Percentiles rank a stretch among this genome's conserved stretches.
phyloP scores from a whole-genome alignment of 1,284 basidiomycete species.

The Irpex rosettiformis region DNA sequence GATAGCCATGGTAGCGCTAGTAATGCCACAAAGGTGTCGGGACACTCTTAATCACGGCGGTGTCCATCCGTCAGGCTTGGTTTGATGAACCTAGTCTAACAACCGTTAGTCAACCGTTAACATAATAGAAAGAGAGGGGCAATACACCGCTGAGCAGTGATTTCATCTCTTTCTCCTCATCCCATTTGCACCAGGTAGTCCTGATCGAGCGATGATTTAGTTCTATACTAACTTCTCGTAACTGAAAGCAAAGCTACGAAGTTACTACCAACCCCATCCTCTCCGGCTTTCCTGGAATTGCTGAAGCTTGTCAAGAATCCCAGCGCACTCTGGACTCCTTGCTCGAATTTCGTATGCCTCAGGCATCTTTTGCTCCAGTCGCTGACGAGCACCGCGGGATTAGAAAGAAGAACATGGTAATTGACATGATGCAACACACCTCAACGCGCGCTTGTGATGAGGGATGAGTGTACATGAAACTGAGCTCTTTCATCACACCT shows the following conservation, averaged over 20 bases:
- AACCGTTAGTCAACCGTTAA: background rate
- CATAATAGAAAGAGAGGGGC: too few species aligned
- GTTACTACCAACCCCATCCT: background rate
- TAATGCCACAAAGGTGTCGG: background rate
- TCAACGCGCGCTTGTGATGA: slow-evolving; percentile 65
- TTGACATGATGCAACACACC: slow-evolving; percentile 35
- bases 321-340: slow-evolving; percentile 23
- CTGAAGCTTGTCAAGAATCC: slow-evolving; percentile 19
- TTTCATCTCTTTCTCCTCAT: background rate
- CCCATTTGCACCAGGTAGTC: too few species aligned
- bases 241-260: background rate
- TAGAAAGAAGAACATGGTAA: background rate
- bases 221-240: background rate
- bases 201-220: too few species aligned
- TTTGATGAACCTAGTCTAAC: background rate
- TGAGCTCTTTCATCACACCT: slow-evolving; percentile 28
- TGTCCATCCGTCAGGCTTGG: background rate
- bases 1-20: background rate
- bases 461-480: slow-evolving; percentile 76
- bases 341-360: slow-evolving; percentile 51
- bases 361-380: slow-evolving; percentile 51
- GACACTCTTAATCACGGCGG: background rate
- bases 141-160: too few species aligned
- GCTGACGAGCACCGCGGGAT: slow-evolving; percentile 30
- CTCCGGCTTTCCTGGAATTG: background rate